Percentiles rank a stretch among this genome's conserved stretches.
phyloP scores from a whole-genome alignment of 1,284 basidiomycete genomes.

The Tylopilus sp. region DNA sequence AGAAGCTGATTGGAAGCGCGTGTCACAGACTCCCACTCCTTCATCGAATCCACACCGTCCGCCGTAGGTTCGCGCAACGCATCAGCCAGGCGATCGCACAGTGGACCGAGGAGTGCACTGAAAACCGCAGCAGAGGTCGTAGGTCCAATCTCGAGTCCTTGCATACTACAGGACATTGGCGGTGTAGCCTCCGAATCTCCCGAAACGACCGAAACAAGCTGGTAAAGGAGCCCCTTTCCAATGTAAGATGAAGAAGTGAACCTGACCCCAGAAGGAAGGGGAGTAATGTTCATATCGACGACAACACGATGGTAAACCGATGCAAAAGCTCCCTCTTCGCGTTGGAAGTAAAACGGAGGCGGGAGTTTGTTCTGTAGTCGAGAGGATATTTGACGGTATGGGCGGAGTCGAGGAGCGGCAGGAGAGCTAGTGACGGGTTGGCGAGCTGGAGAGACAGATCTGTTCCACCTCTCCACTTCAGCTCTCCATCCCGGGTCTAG shows the following conservation, averaged over 20 bases:
- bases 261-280: constrained; percentile 48
- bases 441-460: constrained; percentile 16
- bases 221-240: constrained; percentile 53
- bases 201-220: constrained; percentile 43
- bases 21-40: constrained; percentile 40
- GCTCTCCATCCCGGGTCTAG: constrained; percentile 40
- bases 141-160: constrained; percentile 41
- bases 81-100: constrained; percentile 43
- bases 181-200: constrained; percentile 22
- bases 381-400: constrained; percentile 16
- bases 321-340: constrained; percentile 3
- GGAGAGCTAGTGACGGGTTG: constrained; percentile 9
- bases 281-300: constrained; percentile 47
- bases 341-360: constrained; percentile 17
- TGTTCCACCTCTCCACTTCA: constrained; percentile 35
- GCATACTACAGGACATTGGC: constrained; percentile 32
- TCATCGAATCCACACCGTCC: constrained; percentile 21
- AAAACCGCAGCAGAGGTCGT: constrained; percentile 39
- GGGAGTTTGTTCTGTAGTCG: constrained; percentile 12
- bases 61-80: constrained; percentile 33
- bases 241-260: constrained; percentile 51
- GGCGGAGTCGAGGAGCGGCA: constrained; percentile 10
- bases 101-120: constrained; percentile 36
- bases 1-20: constrained; percentile 40
- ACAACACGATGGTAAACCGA: constrained; percentile 28